These are phyloP conservation scores for Magnusiomyces fungicola DNA, from an alignment of 1,139 yeast genomes.

Conservation along the genomic window DNA sequence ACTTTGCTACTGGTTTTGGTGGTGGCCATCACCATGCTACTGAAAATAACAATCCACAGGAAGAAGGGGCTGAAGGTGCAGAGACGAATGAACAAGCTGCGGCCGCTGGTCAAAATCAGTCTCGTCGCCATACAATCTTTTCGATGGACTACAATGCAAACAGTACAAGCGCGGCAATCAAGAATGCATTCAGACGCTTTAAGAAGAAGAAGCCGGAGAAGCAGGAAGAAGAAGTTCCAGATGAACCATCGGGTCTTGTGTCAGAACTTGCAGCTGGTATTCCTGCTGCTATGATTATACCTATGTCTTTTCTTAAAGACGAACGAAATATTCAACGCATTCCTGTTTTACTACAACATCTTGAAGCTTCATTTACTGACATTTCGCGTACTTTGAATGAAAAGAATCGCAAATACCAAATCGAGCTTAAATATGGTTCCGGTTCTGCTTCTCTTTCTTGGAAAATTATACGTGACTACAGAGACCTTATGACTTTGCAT, in stretches of 20 bases:
- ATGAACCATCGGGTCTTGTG: constrained; percentile 57
- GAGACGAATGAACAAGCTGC: background rate
- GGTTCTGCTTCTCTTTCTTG: constrained; percentile 75
- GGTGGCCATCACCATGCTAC: background rate
- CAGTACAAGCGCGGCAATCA: constrained; percentile 16
- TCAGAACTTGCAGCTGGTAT: constrained; percentile 63
- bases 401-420: constrained; percentile 49
- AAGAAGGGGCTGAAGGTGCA: background rate
- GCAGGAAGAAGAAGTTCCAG: constrained; percentile 25
- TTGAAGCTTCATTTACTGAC: constrained; percentile 59
- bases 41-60: background rate
- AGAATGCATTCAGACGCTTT: constrained; percentile 22
- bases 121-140: constrained; percentile 12
- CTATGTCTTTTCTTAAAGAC: constrained; percentile 68
- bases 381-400: constrained; percentile 36
- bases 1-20: background rate
- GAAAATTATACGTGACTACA: constrained; percentile 66
- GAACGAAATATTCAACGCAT: constrained; percentile 74
- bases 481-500: constrained; percentile 65
- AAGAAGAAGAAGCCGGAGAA: constrained; percentile 25
- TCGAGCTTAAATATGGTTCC: constrained; percentile 83
- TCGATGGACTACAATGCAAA: constrained; percentile 13
- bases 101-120: too few species aligned
- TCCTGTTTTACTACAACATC: constrained; percentile 66
- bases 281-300: constrained; percentile 71